Evolutionary conservation across 768 basidiomycete species (phyloP).

Genomic region (Rhizopogon roseolus): DNA sequence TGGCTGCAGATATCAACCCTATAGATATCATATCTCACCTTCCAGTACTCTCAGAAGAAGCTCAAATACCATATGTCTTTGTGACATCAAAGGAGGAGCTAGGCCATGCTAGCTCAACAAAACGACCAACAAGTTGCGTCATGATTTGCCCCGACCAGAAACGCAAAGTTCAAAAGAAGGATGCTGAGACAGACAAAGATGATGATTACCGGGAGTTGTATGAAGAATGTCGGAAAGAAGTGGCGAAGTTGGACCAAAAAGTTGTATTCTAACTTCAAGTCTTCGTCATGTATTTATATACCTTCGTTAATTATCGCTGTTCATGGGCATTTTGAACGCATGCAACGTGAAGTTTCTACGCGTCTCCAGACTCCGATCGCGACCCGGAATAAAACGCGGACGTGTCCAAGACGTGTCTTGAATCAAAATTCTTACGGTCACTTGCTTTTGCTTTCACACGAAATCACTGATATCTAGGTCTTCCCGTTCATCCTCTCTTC

Average conservation of each 20-base stretch:
- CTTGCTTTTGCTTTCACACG: slow-evolving; percentile 3
- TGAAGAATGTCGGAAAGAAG: slow-evolving; percentile 82
- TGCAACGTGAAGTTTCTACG: too few relatives aligned
- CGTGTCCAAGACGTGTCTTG: background rate
- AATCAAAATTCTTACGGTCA: too few relatives aligned
- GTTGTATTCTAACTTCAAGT: slow-evolving; percentile 51
- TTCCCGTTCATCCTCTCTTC: slow-evolving; percentile 15
- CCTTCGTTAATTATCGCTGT: background rate
- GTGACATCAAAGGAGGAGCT: slow-evolving; percentile 93
- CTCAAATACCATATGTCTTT: slow-evolving; percentile 85
- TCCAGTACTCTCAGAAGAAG: slow-evolving; percentile 92
- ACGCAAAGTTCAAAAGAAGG: slow-evolving; percentile 61
- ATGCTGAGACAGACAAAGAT: slow-evolving; percentile 59
- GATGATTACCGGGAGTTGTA: slow-evolving; percentile 86
- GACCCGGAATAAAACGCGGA: background rate
- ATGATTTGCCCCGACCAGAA: slow-evolving; percentile 87
- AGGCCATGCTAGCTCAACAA: slow-evolving; percentile 92
- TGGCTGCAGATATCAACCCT: slow-evolving; percentile 96
- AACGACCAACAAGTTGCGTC: slow-evolving; percentile 97
- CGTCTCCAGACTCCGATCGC: background rate
- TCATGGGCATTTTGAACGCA: background rate
- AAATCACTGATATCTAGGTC: slow-evolving; percentile 1
- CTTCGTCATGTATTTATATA: background rate
- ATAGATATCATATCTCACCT: slow-evolving; percentile 98
- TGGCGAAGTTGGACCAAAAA: slow-evolving; percentile 71